Percentiles rank a stretch among this genome's conserved stretches.
Conservation (phyloP, 2,329 filamentous ascomycete genomes). For the Monosporascus cannonballus region DNA sequence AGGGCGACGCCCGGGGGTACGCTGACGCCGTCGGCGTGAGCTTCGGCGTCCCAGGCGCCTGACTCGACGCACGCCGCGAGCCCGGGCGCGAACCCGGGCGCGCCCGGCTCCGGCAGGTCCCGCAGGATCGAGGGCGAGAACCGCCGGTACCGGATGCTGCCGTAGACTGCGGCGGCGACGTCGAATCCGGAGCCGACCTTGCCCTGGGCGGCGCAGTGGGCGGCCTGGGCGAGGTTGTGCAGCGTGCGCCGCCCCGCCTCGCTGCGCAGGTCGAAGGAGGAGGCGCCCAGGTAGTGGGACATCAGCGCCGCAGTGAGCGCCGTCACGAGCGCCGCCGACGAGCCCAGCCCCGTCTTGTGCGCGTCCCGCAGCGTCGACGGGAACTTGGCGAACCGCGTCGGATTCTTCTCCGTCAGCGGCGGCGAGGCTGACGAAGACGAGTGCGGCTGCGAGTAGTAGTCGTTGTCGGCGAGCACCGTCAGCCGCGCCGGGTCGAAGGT, state of each 20-base stretch:
- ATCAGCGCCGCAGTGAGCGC: constrained; percentile 74
- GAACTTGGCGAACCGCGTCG: constrained; percentile 68
- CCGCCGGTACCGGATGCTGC: constrained; percentile 84
- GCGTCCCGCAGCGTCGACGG: constrained; percentile 67
- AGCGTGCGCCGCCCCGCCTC: constrained; percentile 53
- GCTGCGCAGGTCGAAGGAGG: constrained; percentile 51
- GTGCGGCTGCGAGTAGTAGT: constrained; percentile 81
- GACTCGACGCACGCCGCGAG: constrained; percentile 57
- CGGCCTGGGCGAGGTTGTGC: constrained; percentile 90
- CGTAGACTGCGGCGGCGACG: constrained; percentile 86
- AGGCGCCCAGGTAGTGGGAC: constrained; percentile 61
- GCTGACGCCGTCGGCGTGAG: constrained; percentile 61
- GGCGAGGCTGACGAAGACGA: constrained; percentile 5
- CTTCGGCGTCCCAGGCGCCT: constrained; percentile 72
- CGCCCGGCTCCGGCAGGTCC: constrained; percentile 59
- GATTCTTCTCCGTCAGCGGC: constrained; percentile 15
- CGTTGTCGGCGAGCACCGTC: constrained; percentile 88
- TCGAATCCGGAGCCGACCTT: constrained; percentile 97
- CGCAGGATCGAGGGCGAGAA: constrained; percentile 77
- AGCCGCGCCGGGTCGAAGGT: constrained; percentile 65
- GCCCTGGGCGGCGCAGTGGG: constrained; percentile 92
- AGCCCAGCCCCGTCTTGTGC: constrained; percentile 94
- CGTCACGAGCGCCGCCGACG: constrained; percentile 89
- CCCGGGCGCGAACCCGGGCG: constrained; percentile 58
- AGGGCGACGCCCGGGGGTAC: constrained; percentile 70